phyloP scores from a whole-genome alignment of 2,329 filamentous ascomycete genomes.

The Exophiala dermatitidis region DNA sequence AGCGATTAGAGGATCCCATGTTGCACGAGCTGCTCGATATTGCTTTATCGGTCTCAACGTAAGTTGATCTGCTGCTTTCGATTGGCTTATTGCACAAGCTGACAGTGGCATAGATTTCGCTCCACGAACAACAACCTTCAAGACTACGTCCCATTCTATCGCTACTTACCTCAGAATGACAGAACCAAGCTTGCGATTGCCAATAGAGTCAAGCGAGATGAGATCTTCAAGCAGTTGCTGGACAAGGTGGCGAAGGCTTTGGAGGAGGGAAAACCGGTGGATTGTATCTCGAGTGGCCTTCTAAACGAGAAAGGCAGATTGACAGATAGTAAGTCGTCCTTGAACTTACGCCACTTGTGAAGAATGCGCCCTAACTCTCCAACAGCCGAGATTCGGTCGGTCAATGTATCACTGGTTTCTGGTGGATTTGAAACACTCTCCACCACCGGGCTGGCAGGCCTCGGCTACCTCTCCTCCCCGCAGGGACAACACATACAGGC shows the following conservation, averaged over 20 bases:
- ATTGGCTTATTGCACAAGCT: background rate
- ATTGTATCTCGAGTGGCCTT: background rate
- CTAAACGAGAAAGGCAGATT: background rate
- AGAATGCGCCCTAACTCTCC: background rate
- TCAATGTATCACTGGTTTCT: conserved; percentile 37
- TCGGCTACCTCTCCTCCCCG: conserved; percentile 57
- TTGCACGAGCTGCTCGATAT: background rate
- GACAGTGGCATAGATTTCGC: background rate
- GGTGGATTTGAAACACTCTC: conserved; percentile 61
- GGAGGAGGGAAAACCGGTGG: background rate
- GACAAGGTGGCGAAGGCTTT: background rate
- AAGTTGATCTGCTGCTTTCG: background rate
- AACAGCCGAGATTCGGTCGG: background rate
- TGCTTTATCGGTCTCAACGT: background rate
- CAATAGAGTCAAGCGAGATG: background rate
- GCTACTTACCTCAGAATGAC: conserved; percentile 25
- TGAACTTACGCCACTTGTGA: background rate
- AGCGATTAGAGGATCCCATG: background rate
- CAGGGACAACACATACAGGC: conserved; percentile 55
- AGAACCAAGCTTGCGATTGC: background rate
- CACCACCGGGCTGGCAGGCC: conserved; percentile 39
- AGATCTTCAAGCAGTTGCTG: background rate
- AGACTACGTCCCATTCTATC: conserved; percentile 53
- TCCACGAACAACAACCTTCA: conserved; percentile 42
- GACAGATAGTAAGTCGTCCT: background rate